Base-by-base conservation (phyloP, 2,329 filamentous ascomycete genomes). In the Lithohypha guttulata region DNA sequence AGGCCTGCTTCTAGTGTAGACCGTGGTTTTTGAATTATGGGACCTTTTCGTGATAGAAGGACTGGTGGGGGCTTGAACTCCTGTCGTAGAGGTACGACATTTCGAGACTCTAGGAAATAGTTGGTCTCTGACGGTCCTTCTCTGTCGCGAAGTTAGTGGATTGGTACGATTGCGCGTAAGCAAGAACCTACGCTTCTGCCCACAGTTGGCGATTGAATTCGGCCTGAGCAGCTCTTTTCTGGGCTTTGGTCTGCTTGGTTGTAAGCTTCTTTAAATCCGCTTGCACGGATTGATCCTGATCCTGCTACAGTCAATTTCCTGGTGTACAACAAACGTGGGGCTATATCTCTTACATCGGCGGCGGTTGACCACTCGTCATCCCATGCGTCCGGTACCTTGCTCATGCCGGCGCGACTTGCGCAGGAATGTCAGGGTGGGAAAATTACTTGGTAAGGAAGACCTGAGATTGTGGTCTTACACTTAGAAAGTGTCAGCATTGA, bases 301-400 rank as follows among this genome's bases (percentile, higher is more conserved):
- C 20, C 29, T 19, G 14, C 37, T 20, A 6, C 13, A 19, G 30
- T 33, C 28, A 22, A 27, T n/a, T n/a, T n/a, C n/a, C n/a, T n/a
- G n/a, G n/a, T n/a, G 14, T 29, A 30, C 35, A 34, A 28, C 6
- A 19, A 28, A 20, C 19, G 18, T 28, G 39, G 18, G 39, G 25
- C 23, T 33, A 20, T 36, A 20, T 8, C 3, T 42, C 57, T 31
- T 65, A 78, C 75, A 63, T 93, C 85, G 42, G 82, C 84, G 55
- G 81, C 73, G 4, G 67, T 63, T 58, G 89, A 84, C 86, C 87
- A 96, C 55, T 94, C 84, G 52, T 93, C 79, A 48, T 89, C 85
- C 89, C 89, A 95, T 14, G 85, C 87, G 58, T 86, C 76, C 25
- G 82, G 79, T 26, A 45, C 40, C 35, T 49, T 45, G 44, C 40